Conservation (phyloP, 805 yeast genomes). For the Candida xyloterini region DNA sequence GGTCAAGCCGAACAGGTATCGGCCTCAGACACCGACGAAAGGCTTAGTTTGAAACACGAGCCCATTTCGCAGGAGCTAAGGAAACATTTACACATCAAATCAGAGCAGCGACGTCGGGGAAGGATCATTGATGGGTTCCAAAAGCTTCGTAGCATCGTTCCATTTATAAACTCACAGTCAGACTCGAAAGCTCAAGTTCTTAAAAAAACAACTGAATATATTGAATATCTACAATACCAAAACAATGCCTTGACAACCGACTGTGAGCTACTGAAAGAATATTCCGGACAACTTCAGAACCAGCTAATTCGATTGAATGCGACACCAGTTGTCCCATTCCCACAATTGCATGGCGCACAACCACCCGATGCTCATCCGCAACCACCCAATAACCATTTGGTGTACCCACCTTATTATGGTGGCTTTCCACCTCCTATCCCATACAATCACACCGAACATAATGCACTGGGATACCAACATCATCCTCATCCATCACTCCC, state of each 20-base stretch:
- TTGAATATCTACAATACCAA: conserved; percentile 36
- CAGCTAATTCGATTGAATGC: conserved; percentile 16
- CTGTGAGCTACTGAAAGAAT: conserved; percentile 21
- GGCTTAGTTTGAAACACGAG: conserved; percentile 6
- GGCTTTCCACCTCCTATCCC: conserved; percentile 6
- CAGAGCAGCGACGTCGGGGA: conserved; percentile 46
- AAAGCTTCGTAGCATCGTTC: conserved; percentile 37
- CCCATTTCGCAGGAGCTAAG: conserved; percentile 21
- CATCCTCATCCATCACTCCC: not conserved
- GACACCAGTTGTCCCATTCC: conserved; percentile 13
- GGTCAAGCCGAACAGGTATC: conserved; percentile 1
- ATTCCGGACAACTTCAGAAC: conserved; percentile 18
- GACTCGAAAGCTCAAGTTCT: conserved; percentile 46
- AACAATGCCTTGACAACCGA: conserved; percentile 20
- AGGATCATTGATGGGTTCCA: conserved; percentile 46
- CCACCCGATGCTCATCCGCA: conserved; percentile 2
- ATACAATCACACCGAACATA: not conserved
- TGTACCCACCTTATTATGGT: conserved; percentile 11
- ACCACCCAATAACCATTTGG: conserved; percentile 2
- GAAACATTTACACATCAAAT: conserved; percentile 41
- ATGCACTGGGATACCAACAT: not conserved
- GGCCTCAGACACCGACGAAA: not conserved
- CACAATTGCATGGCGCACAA: conserved; percentile 7
- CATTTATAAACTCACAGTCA: conserved; percentile 38
- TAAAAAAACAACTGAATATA: conserved; percentile 42